Percentiles rank a stretch among this genome's conserved stretches.
Evolutionary conservation across 192 early-diverging fungal species (phyloP).

Genomic region (Backusella tarrabulga): DNA sequence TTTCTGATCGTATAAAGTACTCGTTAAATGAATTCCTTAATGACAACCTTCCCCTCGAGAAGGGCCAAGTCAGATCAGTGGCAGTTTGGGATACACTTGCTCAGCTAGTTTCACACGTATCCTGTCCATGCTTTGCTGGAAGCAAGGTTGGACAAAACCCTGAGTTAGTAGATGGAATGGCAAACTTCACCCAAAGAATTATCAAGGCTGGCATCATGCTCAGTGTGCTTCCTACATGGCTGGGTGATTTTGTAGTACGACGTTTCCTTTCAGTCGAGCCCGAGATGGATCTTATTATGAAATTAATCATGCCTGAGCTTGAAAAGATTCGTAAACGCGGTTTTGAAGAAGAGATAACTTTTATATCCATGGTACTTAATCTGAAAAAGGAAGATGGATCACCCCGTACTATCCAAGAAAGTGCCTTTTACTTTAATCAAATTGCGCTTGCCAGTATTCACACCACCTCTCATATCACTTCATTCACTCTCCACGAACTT

Average conservation of each 20-base stretch:
- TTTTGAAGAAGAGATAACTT: background rate
- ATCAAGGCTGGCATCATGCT: constrained; percentile 10
- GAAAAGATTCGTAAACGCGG: background rate
- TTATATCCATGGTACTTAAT: constrained; percentile 15
- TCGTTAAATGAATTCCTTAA: constrained; percentile 7
- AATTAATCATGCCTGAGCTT: constrained; percentile 12
- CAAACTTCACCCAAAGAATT: constrained; percentile 20
- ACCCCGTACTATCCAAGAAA: constrained; percentile 7
- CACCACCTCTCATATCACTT: constrained; percentile 18
- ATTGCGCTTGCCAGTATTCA: constrained; percentile 30
- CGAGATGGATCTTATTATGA: constrained; percentile 27
- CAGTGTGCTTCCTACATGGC: background rate
- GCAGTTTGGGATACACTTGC: background rate
- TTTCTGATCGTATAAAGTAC: constrained; percentile 19
- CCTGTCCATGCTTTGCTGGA: constrained; percentile 22
- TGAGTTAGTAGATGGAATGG: constrained; percentile 19
- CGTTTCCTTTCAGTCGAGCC: constrained; percentile 8
- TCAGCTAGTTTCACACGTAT: background rate
- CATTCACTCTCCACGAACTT: constrained; percentile 16
- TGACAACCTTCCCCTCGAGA: background rate
- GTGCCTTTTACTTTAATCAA: constrained; percentile 19
- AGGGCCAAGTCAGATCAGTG: background rate
- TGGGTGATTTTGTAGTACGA: constrained; percentile 14
- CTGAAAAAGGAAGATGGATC: constrained; percentile 14
- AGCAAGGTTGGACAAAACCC: constrained; percentile 4